Base-by-base conservation (phyloP, 148 eudicot species). In the Amaranthus palmeri region DNA sequence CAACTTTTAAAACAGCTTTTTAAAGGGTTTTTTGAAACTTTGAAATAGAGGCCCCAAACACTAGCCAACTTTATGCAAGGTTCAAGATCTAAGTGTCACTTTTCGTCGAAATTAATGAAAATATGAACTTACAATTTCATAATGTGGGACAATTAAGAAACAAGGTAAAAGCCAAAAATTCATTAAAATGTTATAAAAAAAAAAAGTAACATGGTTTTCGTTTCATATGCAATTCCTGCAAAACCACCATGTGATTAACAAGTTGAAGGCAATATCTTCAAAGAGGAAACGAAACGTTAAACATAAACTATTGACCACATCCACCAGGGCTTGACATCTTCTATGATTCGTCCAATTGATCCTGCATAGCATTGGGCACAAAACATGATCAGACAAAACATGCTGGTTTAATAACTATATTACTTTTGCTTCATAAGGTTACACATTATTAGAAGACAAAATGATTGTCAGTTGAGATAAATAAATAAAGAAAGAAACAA, bases 321-420 rank as follows among this genome's bases (percentile, higher is more conserved):
- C 65, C 55, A 51, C 54, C 70, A 14, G 67, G 49, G 6, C 75
- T 79, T 79, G 41, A 71, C 82, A 74, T 71, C 66, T 65, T 71
- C 73, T 67, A 74, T 36, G 78, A 66, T 54, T 81, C 84, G 25
- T 81, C 84, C 81, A 77, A 66, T 64, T 77, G 84, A 58, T 81
- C 82, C 82, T 76, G 82, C 79, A 67, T 41, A 72, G 11, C 36
- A 25, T 25, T 25, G 36, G 36, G 63, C 11, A 58, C n/a, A 15
- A 60, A 54, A 52, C 42, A 68, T 41, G 49, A 3, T 60, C 15
- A 41, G 54, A 3, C n/a, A 61, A 64, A 65, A 11, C 43, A 70
- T 13, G 40, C 64, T 7, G 36, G 8, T 12, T 10, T 15, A 25
- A 49, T 59, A 18, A 14, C 44, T 10, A 1, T 10, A 1, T 45